phyloP scores from a whole-genome alignment of 2,329 filamentous ascomycete genomes.

The Fusarium sp. region DNA sequence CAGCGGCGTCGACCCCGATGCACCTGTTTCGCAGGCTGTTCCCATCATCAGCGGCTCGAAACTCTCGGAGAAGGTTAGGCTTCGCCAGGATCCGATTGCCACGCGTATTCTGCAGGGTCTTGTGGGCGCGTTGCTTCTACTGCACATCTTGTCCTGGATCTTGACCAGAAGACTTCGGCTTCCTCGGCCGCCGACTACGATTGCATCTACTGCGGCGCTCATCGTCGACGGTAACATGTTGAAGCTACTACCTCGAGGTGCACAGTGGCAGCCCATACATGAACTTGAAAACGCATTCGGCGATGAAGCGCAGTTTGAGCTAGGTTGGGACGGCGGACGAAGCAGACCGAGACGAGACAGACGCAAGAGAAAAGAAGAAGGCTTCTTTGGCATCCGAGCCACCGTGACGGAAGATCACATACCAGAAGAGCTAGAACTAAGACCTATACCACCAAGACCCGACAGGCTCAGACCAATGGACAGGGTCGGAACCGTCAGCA shows the following conservation, averaged over 20 bases:
- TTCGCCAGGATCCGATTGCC: slow-evolving; percentile 46
- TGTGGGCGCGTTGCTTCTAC: slow-evolving; percentile 44
- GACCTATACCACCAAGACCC: slow-evolving; percentile 31
- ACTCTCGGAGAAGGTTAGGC: slow-evolving; percentile 29
- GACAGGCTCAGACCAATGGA: slow-evolving; percentile 22
- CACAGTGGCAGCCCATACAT: slow-evolving; percentile 40
- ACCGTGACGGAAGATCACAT: slow-evolving; percentile 20
- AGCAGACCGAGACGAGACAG: slow-evolving; percentile 22
- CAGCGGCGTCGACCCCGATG: slow-evolving; percentile 38
- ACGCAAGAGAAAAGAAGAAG: slow-evolving; percentile 28
- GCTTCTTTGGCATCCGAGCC: slow-evolving; percentile 39
- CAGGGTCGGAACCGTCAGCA: slow-evolving; percentile 34
- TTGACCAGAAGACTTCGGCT: slow-evolving; percentile 42
- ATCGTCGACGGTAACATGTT: slow-evolving; percentile 54
- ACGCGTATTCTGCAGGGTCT: slow-evolving; percentile 51
- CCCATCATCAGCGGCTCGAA: slow-evolving; percentile 36
- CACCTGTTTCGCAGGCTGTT: slow-evolving; percentile 40
- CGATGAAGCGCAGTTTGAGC: slow-evolving; percentile 31
- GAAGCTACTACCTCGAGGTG: slow-evolving; percentile 36
- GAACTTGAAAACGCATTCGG: slow-evolving; percentile 34
- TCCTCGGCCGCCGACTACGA: slow-evolving; percentile 48
- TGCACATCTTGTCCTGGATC: slow-evolving; percentile 46
- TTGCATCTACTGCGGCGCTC: slow-evolving; percentile 52
- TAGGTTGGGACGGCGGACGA: slow-evolving; percentile 34
- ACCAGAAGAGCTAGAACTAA: slow-evolving; percentile 42